phyloP scores from a whole-genome alignment of 164 flowering plant genomes.

The Hamamelis virginiana region DNA sequence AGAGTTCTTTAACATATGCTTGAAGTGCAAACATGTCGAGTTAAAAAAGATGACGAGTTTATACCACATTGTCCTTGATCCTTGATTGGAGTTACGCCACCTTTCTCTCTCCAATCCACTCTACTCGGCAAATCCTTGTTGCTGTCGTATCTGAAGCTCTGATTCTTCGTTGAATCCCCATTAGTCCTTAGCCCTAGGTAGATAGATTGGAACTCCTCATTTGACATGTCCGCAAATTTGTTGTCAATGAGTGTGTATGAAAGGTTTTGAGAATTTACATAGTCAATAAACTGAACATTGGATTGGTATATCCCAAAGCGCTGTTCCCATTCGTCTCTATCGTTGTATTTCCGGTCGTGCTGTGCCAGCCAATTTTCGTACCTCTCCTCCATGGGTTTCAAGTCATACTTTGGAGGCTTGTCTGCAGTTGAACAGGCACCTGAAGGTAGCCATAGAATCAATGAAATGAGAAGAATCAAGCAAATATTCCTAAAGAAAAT shows the following conservation, averaged over 20 bases:
- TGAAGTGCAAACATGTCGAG: too few relatives aligned
- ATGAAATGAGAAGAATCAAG: slow-evolving; percentile 14
- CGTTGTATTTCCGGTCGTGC: slow-evolving; percentile 26
- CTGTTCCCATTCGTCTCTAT: slow-evolving; percentile 30
- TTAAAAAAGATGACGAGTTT: neutral
- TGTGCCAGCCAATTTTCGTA: slow-evolving; percentile 42
- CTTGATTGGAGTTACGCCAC: slow-evolving; percentile 55
- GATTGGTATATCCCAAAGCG: slow-evolving; percentile 58
- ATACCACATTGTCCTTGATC: slow-evolving; percentile 64
- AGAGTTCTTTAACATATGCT: too few relatives aligned
- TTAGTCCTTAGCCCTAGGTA: slow-evolving; percentile 24
- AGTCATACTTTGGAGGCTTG: neutral
- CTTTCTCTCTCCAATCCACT: slow-evolving; percentile 53
- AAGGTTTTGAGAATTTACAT: slow-evolving; percentile 42
- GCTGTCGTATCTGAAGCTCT: neutral
- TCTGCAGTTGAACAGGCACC: neutral
- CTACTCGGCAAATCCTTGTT: slow-evolving; percentile 8
- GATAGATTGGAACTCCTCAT: slow-evolving; percentile 37
- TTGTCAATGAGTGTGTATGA: slow-evolving; percentile 45
- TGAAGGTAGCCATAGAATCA: slow-evolving; percentile 16
- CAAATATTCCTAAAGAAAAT: neutral
- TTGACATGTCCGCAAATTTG: slow-evolving; percentile 53
- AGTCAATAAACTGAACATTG: slow-evolving; percentile 48
- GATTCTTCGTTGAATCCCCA: neutral
- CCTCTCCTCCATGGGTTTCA: slow-evolving; percentile 31